Conservation (phyloP, 2,329 filamentous ascomycete genomes). For the Bipolaris sorokiniana region DNA sequence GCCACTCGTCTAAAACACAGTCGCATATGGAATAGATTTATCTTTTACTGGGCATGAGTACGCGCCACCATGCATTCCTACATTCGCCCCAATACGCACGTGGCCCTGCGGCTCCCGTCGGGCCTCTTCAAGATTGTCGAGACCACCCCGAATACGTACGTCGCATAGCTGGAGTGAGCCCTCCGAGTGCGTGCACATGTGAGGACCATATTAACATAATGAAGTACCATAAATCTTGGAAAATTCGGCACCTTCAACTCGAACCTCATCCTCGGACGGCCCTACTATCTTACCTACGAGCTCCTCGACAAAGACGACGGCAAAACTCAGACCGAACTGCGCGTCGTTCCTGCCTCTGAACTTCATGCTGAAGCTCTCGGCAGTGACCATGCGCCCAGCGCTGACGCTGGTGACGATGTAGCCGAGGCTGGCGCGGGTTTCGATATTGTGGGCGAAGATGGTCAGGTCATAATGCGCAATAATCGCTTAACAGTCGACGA, state of each 20-base stretch:
- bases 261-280: constrained; percentile 88
- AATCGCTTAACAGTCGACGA: constrained; percentile 70
- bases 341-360: constrained; percentile 80
- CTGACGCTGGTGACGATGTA: constrained; percentile 45
- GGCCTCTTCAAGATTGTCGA: constrained; percentile 64
- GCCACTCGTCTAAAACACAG: not conserved
- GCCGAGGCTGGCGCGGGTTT: constrained; percentile 47
- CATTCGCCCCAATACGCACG: constrained; percentile 58
- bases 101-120: constrained; percentile 64
- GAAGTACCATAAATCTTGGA: constrained; percentile 81
- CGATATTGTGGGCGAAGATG: constrained; percentile 57
- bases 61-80: constrained; percentile 50
- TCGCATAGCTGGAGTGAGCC: constrained; percentile 49
- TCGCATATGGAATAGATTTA: constrained; percentile 19
- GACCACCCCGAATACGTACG: constrained; percentile 69
- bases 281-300: constrained; percentile 91
- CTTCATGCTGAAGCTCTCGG: constrained; percentile 79
- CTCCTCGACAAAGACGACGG: constrained; percentile 72
- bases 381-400: constrained; percentile 52
- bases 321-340: constrained; percentile 71
- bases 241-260: constrained; percentile 92
- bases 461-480: constrained; percentile 61
- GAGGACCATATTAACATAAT: constrained; percentile 7
- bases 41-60: constrained; percentile 5
- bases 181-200: constrained; percentile 11